These are phyloP conservation scores for Lathyrus sativus DNA, from an alignment of 306 rosid species.

Conservation along the genomic window DNA sequence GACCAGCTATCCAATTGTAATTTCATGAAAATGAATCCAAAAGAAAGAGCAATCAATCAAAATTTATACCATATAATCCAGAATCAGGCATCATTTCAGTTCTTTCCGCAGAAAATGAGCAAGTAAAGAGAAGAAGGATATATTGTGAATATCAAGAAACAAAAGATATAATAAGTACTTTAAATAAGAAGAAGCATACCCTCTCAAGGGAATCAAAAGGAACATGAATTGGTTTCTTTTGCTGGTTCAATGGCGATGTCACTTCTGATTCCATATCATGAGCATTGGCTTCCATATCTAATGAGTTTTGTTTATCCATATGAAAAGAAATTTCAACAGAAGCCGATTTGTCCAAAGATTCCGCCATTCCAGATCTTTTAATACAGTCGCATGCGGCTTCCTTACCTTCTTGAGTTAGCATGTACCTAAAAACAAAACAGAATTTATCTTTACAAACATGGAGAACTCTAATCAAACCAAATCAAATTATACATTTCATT, in stretches of 20 bases:
- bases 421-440: constrained; percentile 62
- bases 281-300: constrained; percentile 41
- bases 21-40: constrained; percentile 14
- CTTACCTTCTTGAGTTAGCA: constrained; percentile 90
- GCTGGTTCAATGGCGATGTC: constrained; percentile 41
- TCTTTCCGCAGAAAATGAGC: neutral
- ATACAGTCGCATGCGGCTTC: constrained; percentile 85
- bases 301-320: constrained; percentile 40
- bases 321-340: constrained; percentile 45
- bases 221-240: constrained; percentile 53
- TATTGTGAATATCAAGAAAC: constrained; percentile 7
- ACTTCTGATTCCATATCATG: constrained; percentile 53
- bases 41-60: constrained; percentile 10
- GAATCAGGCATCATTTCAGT: constrained; percentile 27
- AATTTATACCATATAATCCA: constrained; percentile 24
- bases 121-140: constrained; percentile 8
- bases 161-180: constrained; percentile 27
- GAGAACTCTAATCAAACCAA: constrained; percentile 27
- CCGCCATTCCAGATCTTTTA: constrained; percentile 73
- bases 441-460: constrained; percentile 9
- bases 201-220: constrained; percentile 69
- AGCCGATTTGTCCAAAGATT: constrained; percentile 46
- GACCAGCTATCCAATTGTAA: constrained; percentile 13
- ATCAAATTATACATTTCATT: neutral
- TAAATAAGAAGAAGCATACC: constrained; percentile 49